Percentiles rank a stretch among this genome's conserved stretches.
phyloP scores from a whole-genome alignment of 2,329 filamentous ascomycete species.

The Rasamsonia emersonii region DNA sequence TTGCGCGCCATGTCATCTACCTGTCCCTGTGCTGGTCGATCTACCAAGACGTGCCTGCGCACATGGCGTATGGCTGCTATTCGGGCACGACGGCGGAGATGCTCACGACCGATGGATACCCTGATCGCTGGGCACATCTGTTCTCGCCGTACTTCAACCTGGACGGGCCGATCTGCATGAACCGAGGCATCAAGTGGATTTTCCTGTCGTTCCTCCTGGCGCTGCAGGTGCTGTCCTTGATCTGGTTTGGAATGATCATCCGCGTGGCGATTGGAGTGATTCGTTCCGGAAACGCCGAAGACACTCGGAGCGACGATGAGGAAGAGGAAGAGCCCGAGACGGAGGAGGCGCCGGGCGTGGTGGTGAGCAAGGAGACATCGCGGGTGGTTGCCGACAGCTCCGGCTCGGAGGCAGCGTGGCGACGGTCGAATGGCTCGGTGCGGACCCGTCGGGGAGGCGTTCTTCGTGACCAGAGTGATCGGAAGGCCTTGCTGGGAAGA shows the following conservation, averaged over 20 bases:
- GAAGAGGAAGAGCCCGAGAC: conserved; percentile 47
- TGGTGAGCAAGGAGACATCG: conserved; percentile 16
- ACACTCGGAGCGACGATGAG: conserved; percentile 75
- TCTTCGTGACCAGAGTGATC: conserved; percentile 32
- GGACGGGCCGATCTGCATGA: conserved; percentile 71
- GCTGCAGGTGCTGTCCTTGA: conserved; percentile 69
- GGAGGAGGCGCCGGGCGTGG: conserved; percentile 11
- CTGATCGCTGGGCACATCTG: conserved; percentile 51
- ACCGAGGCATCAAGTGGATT: conserved; percentile 60
- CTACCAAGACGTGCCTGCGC: conserved; percentile 54
- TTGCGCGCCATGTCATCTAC: conserved; percentile 75
- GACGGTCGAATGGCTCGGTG: conserved; percentile 25
- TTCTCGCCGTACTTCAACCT: conserved; percentile 65
- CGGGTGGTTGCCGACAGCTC: conserved; percentile 18
- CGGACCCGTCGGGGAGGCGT: conserved; percentile 27
- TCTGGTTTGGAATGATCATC: conserved; percentile 87
- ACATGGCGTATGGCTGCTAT: conserved; percentile 66
- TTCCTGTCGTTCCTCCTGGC: conserved; percentile 71
- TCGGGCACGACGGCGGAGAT: conserved; percentile 36
- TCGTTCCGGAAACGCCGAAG: conserved; percentile 66
- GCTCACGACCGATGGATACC: conserved; percentile 24
- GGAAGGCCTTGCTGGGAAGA: conserved; percentile 68
- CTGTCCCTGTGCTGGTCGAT: conserved; percentile 74
- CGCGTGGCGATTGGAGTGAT: conserved; percentile 74
- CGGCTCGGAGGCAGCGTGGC: conserved; percentile 22